Evolutionary conservation across 257 asterid species (phyloP), one percentile per base, ranked within the genome.

Genomic region (Ophiorrhiza pumila): DNA sequence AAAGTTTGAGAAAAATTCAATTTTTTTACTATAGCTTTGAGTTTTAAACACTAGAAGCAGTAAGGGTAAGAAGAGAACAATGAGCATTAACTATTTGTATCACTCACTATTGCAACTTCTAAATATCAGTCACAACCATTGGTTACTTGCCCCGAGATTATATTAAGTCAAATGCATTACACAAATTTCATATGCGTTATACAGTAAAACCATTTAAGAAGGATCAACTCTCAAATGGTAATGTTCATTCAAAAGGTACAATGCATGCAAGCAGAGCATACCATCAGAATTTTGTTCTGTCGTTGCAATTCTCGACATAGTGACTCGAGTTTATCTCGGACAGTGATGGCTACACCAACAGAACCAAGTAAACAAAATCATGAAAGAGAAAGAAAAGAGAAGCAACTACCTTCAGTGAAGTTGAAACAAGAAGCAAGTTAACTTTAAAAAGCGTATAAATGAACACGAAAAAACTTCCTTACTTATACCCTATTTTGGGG

Each of bases 251-350:
- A 50, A 64, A 65, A 66, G 65, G 53, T 68, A 65, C 56, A 73
- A 77, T 72, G 58, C 59, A 57, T 23, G 63, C 55, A 68, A 69
- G 50, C 34, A 47, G 27, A 31, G 56, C 50, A 61, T 92, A 92
- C 98, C 98, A 90, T 89, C 73, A 95, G 83, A 76, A 82, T 65
- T 83, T 95, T 95, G 86, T 95, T 95, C 81, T 95, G 98, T 29
- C 96, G 96, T 81, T 92, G 99, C 84, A 95, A 88, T 88, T 92
- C 99, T 78, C 99, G 87, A 85, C 99, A 95, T 73, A 92, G 74
- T 65, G 99, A 92, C 86, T 95, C 99, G 29, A 95, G 97, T 84
- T 85, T 95, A 86, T 89, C 96, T 80, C 93, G 88, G 69, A 95
- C 98, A 68, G 97, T 80, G 81, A 90, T 60, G 75, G 98, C 99